These are phyloP conservation scores for Arachnomyces sp. DNA, from an alignment of 2,329 filamentous ascomycete genomes.

Conservation along the genomic window DNA sequence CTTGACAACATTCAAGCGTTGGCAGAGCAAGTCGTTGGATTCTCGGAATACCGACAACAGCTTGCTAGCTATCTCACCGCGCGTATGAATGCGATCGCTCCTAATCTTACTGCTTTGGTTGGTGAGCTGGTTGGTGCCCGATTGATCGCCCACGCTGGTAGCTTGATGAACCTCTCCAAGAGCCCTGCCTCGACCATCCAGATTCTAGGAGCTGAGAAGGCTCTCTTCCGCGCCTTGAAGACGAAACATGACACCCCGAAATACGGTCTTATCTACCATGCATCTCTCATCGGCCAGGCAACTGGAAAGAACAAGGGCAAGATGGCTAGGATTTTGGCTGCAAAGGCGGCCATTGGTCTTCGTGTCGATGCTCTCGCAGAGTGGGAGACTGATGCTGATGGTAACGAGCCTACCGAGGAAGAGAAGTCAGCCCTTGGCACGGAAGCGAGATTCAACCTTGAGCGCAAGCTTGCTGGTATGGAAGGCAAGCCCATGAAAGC, in stretches of 20 bases:
- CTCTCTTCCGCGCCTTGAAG: conserved; percentile 94
- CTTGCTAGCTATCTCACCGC: conserved; percentile 82
- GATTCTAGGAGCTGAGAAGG: conserved; percentile 97
- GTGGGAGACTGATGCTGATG: conserved; percentile 60
- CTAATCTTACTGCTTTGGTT: conserved; percentile 87
- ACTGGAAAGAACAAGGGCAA: conserved; percentile 99
- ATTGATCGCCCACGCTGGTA: conserved; percentile 89
- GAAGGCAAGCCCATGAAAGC: conserved; percentile 85
- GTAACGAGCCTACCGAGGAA: conserved; percentile 67
- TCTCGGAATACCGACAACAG: conserved; percentile 82
- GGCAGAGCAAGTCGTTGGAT: conserved; percentile 85
- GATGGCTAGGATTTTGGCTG: conserved; percentile 90
- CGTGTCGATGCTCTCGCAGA: conserved; percentile 84
- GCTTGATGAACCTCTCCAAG: conserved; percentile 90
- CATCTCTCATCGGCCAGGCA: conserved; percentile 89
- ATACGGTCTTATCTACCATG: conserved; percentile 91
- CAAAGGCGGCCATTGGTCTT: conserved; percentile 86
- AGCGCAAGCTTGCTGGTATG: conserved; percentile 47
- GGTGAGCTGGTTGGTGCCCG: conserved; percentile 90
- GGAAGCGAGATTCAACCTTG: conserved; percentile 40
- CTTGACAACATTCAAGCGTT: conserved; percentile 85
- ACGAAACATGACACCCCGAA: conserved; percentile 99
- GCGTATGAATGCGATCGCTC: conserved; percentile 94
- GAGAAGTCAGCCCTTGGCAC: conserved; percentile 77
- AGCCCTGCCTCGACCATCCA: conserved; percentile 91